Conservation (phyloP, 1,284 basidiomycete species). For the Puccinia hordei region DNA sequence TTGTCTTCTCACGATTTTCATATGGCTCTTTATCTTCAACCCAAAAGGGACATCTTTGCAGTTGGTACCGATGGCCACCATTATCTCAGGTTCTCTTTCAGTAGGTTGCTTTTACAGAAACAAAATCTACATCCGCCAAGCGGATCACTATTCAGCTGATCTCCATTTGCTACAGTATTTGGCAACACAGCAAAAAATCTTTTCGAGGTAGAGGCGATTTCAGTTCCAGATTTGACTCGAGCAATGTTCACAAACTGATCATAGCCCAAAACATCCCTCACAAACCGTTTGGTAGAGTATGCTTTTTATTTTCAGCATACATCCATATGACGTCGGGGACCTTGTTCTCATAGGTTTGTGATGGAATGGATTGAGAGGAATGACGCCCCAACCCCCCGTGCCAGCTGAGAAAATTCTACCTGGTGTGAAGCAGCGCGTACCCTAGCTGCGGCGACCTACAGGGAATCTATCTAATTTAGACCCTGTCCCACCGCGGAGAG, state of each 20-base stretch:
- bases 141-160: too few species aligned
- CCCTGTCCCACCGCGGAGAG: too few species aligned
- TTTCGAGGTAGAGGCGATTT: constrained; percentile 66
- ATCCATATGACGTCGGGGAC: constrained; percentile 59
- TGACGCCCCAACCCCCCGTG: too few species aligned
- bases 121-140: neutral
- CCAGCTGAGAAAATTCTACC: neutral
- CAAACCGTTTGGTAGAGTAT: constrained; percentile 14
- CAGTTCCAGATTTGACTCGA: neutral
- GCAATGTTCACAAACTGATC: neutral
- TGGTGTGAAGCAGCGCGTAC: constrained; percentile 75
- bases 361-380: too few species aligned
- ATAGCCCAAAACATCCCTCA: neutral
- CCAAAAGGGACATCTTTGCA: constrained; percentile 71
- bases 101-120: neutral
- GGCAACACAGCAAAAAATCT: constrained; percentile 78
- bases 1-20: constrained; percentile 69
- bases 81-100: constrained; percentile 63
- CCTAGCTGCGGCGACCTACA: constrained; percentile 79
- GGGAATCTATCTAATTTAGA: too few species aligned
- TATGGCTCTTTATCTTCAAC: constrained; percentile 78
- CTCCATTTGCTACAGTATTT: constrained; percentile 61
- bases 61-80: constrained; percentile 76
- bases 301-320: constrained; percentile 53
- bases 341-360: constrained; percentile 57